Evolutionary conservation across 2,329 filamentous ascomycete genomes (phyloP), one percentile per base, ranked within the genome.

Genomic region (Camptophora hylomeconis): DNA sequence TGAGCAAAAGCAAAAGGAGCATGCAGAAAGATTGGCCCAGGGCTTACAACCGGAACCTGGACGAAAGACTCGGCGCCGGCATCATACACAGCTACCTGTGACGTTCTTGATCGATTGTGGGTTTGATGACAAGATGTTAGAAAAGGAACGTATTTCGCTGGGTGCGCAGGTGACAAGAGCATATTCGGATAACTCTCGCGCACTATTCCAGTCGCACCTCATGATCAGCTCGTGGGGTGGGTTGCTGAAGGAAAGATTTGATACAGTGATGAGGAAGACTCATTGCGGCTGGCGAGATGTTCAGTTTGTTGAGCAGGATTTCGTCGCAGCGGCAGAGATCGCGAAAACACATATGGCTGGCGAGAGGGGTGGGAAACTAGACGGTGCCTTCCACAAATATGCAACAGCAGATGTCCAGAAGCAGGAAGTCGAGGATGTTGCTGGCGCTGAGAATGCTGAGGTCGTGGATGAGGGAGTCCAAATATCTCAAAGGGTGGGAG

Each of bases 81-180:
- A 45, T 12, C 56, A 64, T 3, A 58, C 63, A 26, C 69, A 73
- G 32, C 67, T 92, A 0, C 84, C 86, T 2, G 60, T 95, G 13
- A 72, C 81, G 0, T 61, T 98, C 41, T 65, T 98, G 35, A 61
- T 98, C 38, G 89, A 98, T 58, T 95, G 87, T 56, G 75, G 80
- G 41, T 98, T 92, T 51, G 86, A 98, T 52, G 64, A 80, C 22
- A 69, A 86, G 48, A 98, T 98, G 89, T 67, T 66, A 28, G 80
- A 87, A 20, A 78, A 80, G 43, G 89, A 98, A 56, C 63, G 80
- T 17, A 75, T 86, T 31, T 93, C 83, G 4, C 66, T 98, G 8
- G 72, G 72, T 1, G 72, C 75, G 33, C 89, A 98, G 54, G 65
- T 98, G 37, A 92, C 83, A 6, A 66, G 89, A 32, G 79, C 71